Evolutionary conservation across 306 rosid species (phyloP).

Genomic region (Amphicarpaea edgeworthii): DNA sequence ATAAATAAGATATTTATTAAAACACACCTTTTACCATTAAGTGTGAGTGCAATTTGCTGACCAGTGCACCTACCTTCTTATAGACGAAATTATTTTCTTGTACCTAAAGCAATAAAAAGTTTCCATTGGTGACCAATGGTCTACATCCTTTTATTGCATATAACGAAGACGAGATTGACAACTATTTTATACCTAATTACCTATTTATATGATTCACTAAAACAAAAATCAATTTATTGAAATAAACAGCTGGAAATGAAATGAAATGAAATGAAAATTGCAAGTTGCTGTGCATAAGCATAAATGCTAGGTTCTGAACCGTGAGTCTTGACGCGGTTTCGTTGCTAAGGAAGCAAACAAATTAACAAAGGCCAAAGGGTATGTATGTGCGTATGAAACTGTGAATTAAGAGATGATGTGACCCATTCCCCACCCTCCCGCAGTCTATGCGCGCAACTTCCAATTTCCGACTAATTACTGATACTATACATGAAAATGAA

Average conservation of each 20-base stretch:
- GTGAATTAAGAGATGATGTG: constrained; percentile 49
- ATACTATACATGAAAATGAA: not conserved
- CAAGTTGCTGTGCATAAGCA: constrained; percentile 9
- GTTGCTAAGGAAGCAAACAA: constrained; percentile 44
- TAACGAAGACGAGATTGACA: constrained; percentile 29
- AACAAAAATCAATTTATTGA: not conserved
- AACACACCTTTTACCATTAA: not conserved
- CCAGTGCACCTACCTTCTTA: not conserved
- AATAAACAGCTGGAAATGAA: constrained; percentile 26
- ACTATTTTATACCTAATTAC: constrained; percentile 13
- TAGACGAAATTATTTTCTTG: constrained; percentile 37
- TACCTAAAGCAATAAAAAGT: constrained; percentile 10
- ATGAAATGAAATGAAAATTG: constrained; percentile 2
- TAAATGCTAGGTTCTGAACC: not conserved
- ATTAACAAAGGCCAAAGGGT: constrained; percentile 16
- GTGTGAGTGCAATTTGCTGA: not conserved
- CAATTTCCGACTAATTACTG: not conserved
- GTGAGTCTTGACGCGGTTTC: constrained; percentile 64
- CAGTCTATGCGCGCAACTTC: constrained; percentile 41
- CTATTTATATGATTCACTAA: not conserved
- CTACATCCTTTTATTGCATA: not conserved
- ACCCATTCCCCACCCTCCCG: constrained; percentile 44
- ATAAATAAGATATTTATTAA: not conserved
- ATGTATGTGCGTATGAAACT: too few relatives aligned
- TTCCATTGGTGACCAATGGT: not conserved